Evolutionary conservation across 192 early-diverging fungal species (phyloP).

Genomic region (Rhizophagus clarus): DNA sequence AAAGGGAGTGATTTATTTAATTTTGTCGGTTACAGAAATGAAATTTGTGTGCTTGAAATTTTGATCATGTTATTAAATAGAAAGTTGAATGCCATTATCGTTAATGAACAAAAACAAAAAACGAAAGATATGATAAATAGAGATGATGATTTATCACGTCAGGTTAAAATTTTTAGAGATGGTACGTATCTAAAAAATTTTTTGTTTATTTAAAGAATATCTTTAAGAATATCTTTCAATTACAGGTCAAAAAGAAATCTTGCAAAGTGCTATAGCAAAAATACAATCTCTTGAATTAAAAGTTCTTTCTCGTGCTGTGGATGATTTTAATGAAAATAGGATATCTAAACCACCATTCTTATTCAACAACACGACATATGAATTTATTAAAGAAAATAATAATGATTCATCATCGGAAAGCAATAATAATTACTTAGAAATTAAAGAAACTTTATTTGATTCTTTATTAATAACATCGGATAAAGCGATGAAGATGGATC

Average conservation of each 20-base stretch:
- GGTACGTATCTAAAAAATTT: background rate
- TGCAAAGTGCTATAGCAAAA: background rate
- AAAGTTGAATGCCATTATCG: background rate
- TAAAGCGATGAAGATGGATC: constrained; percentile 2
- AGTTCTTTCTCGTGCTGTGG: background rate
- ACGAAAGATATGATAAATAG: background rate
- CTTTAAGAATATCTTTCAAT: too few species aligned
- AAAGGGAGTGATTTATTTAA: background rate
- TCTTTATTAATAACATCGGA: background rate
- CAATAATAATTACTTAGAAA: too few species aligned
- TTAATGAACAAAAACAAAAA: background rate
- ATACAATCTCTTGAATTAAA: background rate
- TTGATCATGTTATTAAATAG: background rate
- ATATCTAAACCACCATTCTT: background rate
- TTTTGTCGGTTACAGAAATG: constrained; percentile 4
- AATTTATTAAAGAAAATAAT: background rate
- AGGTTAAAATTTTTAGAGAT: background rate
- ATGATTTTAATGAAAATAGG: background rate
- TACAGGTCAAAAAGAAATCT: constrained; percentile 13
- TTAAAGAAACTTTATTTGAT: background rate
- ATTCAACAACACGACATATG: background rate
- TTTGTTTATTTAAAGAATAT: too few species aligned
- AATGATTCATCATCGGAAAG: background rate
- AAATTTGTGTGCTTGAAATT: background rate
- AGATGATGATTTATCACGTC: background rate